Base-by-base conservation (phyloP, 169 alveolate species). In the Plasmodium gonderi region DNA sequence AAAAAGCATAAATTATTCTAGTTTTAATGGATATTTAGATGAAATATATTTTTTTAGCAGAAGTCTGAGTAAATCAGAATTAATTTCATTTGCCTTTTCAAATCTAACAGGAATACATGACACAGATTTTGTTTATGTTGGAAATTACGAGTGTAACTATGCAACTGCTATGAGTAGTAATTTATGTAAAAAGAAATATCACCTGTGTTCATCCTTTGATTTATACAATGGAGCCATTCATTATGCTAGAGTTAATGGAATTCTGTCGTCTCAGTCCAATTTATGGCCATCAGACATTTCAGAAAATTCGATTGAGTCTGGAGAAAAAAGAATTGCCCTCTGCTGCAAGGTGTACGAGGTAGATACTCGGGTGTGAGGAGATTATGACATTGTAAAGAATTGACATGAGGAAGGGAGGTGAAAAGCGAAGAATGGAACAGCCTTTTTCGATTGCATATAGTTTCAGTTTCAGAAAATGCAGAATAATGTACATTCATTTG, bases 211-310 rank as follows among this genome's bases (percentile, higher is more conserved):
- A 20, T 94, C 91, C 76, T 93, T 91, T 80, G 95, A 95, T 54
- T 76, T 95, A 44, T 95, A 95, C 80, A 80, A 91, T 65, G 91
- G 94, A 17, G 97, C 94, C 2, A 96, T 96, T 23, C 97, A 95
- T 49, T 92, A 91, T 64, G 97, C 97, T 12, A 20, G 97, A 38
- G 87, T 90, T 23, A 95, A 95, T 92, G 97, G 97, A 36, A 94
- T 96, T 93, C 68, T 95, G 23, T 79, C 92, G 42, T 89, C 90
- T 47, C 91, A 90, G 75, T 82, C 95, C 80, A 95, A 91, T 42
- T 82, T 95, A 4, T 95, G 97, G 97, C 87, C 94, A 12, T 80
- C 45, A n/a, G 96, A 93, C 40, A 54, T 68, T 5, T 68, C 91
- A 3, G 79, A 68, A 67, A 47, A 68, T 31, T 29, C 81, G 8